These are phyloP conservation scores for Pyrenophora tritici-repentis DNA, from an alignment of 2,329 filamentous ascomycete genomes.

Conservation along the genomic window DNA sequence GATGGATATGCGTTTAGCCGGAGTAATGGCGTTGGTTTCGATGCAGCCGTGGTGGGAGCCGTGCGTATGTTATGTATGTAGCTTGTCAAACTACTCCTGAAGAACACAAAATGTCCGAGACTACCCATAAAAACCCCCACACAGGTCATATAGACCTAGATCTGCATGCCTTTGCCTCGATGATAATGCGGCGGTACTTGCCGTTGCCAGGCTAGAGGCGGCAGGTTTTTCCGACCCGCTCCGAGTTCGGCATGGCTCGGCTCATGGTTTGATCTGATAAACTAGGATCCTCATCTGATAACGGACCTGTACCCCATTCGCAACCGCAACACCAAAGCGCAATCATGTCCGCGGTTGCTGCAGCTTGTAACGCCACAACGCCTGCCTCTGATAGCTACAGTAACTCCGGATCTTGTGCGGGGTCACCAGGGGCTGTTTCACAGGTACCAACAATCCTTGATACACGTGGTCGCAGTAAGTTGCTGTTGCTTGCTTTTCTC, in stretches of 20 bases:
- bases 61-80: no score
- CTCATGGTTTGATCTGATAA: constrained; percentile 38
- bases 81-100: no score
- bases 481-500: constrained; percentile 10
- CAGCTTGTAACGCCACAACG: constrained; percentile 16
- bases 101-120: no score
- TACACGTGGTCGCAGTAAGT: constrained; percentile 27
- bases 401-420: constrained; percentile 11
- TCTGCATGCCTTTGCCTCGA: no score
- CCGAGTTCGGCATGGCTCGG: constrained; percentile 26
- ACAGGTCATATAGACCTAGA: no score
- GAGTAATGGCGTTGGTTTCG: neutral
- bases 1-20: neutral
- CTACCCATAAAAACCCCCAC: no score
- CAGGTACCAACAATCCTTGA: no score
- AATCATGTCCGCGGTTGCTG: constrained; percentile 27
- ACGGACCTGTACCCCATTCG: constrained; percentile 13
- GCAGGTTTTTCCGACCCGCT: constrained; percentile 5
- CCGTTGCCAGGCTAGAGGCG: neutral
- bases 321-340: constrained; percentile 11
- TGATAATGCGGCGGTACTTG: neutral
- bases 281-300: constrained; percentile 24
- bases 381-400: constrained; percentile 8
- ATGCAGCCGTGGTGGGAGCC: no score
- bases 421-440: neutral